phyloP scores from a whole-genome alignment of 2,329 filamentous ascomycete species.

The Trematosphaeria pertusa region DNA sequence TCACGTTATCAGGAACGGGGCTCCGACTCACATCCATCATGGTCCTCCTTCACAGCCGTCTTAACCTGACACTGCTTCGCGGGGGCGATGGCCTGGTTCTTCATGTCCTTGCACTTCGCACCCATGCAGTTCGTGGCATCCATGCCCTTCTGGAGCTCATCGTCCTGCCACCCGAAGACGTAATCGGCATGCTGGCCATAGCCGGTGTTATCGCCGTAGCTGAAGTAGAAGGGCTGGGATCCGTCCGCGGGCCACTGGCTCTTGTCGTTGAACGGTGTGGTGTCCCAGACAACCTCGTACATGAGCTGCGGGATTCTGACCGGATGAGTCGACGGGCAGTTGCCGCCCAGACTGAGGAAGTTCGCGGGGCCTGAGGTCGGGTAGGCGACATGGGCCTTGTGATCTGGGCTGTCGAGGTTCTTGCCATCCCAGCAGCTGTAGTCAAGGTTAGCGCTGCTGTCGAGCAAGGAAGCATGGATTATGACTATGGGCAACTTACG shows the following conservation, averaged over 20 bases:
- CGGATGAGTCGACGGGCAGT: conserved; percentile 52
- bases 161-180: conserved; percentile 35
- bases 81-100: conserved; percentile 20
- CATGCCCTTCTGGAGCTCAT: conserved; percentile 34
- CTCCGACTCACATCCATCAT: conserved; percentile 21
- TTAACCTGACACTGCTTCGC: conserved; percentile 23
- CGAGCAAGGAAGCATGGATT: background rate
- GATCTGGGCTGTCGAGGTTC: conserved; percentile 59
- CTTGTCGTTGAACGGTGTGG: conserved; percentile 38
- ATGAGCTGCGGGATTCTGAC: conserved; percentile 55
- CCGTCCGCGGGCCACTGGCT: conserved; percentile 31
- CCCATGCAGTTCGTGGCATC: conserved; percentile 25
- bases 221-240: conserved; percentile 32
- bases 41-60: conserved; percentile 19
- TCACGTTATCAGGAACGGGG: background rate
- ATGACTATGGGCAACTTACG: conserved; percentile 11
- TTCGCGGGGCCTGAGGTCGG: conserved; percentile 36
- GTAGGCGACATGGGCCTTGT: conserved; percentile 55
- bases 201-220: conserved; percentile 33
- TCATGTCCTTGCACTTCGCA: conserved; percentile 23
- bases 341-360: conserved; percentile 36
- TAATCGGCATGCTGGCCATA: conserved; percentile 35
- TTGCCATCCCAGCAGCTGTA: conserved; percentile 51
- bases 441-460: background rate
- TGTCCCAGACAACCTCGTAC: conserved; percentile 56